Evolutionary conservation across 768 basidiomycete species (phyloP).

Genomic region (Dendrothele bispora): DNA sequence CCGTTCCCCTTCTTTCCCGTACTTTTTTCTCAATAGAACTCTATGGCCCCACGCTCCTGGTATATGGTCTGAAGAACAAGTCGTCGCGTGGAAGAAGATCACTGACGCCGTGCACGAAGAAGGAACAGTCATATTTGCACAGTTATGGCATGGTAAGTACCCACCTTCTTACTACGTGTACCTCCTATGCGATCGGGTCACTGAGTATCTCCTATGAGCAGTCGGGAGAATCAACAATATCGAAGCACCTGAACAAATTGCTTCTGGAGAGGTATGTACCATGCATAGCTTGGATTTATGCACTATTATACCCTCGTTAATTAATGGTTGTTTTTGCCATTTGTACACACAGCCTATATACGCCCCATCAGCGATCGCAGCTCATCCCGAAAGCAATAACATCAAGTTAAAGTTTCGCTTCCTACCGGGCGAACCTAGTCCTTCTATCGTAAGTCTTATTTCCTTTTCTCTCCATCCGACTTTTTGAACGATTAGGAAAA

Average conservation of each 20-base stretch:
- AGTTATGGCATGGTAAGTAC: conserved; percentile 26
- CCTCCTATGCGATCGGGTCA: conserved; percentile 7
- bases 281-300: too few species aligned
- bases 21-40: conserved; percentile 14
- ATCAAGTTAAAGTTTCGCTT: conserved; percentile 26
- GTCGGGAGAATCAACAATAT: conserved; percentile 27
- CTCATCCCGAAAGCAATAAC: conserved; percentile 25
- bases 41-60: conserved; percentile 32
- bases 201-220: conserved; percentile 5
- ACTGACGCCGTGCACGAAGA: conserved; percentile 33
- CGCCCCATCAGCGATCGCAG: conserved; percentile 23
- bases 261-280: conserved; percentile 19
- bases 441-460: conserved; percentile 16
- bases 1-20: too few species aligned
- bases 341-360: conserved; percentile 26
- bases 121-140: conserved; percentile 28
- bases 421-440: conserved; percentile 25
- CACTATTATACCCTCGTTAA: not conserved
- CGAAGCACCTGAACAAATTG: conserved; percentile 27
- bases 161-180: not conserved
- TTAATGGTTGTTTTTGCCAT: too few species aligned
- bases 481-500: not conserved
- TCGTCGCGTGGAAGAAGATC: conserved; percentile 29
- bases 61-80: conserved; percentile 30
- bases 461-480: not conserved